Base-by-base conservation (phyloP, 805 yeast genomes). In the Yarrowia bubula region DNA sequence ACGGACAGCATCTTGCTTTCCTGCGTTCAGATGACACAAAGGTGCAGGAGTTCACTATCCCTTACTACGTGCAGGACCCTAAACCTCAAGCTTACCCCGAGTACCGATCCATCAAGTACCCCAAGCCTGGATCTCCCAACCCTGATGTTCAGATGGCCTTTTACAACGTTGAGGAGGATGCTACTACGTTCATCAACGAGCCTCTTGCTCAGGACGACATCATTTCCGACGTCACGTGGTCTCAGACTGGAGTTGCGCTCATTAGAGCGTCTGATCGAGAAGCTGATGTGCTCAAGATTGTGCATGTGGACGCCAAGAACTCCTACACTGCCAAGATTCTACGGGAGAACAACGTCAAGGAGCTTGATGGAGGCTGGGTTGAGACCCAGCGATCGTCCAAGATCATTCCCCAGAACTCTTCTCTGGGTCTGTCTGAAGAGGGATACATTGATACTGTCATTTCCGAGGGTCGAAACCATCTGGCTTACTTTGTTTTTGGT, bases 401-500 rank as follows among this genome's bases (percentile, higher is more conserved):
- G 28, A 83, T 76, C 71, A 78, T 89, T 43, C 90, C 90, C 14
- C 80, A 80, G 55, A 80, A 84, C 63, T 72, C 71, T 1, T 65
- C 74, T 1, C 71, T 71, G 8, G 79, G 80, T 7, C 79, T 89
- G 44, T 67, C 71, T 2, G 66, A 75, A 8, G 87, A 86, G 69
- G 96, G 96, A 0, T 95, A 95, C 75, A 83, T 95, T 66, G 99
- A 95, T 74, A 82, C 92, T 1, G 66, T 78, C 14, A 71, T 74
- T 39, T 73, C 71, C 8, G 75, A 77, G 55, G 86, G 86, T 0
- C 84, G 80, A 74, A 81, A 81, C 68, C 99, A 95, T 75, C 78
- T 95, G 68, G 98, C 92, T 0, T 92, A 88, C 75, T 95, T 85
- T 73, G 95, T 96, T 5, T 84, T 91, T 1, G 79, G 81, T 31